These are phyloP conservation scores for Millerozyma acaciae DNA, from an alignment of 805 yeast genomes.

Conservation along the genomic window DNA sequence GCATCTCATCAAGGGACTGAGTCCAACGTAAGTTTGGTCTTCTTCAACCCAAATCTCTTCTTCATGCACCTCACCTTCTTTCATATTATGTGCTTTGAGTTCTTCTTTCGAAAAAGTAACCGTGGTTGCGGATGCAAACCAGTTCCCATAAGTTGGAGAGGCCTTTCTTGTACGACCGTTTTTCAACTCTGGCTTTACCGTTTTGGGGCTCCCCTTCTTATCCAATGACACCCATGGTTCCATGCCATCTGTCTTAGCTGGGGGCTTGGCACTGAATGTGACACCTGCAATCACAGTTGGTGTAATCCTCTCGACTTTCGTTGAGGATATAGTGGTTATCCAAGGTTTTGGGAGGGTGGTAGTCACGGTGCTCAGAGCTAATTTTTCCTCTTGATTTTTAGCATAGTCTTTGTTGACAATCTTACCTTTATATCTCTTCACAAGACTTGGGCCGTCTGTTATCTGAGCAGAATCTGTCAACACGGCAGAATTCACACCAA, in stretches of 20 bases:
- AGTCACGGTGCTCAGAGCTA: conserved; percentile 4
- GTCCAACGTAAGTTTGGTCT: conserved; percentile 64
- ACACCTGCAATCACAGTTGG: conserved; percentile 65
- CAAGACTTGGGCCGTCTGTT: conserved; percentile 10
- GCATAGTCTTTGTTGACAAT: conserved; percentile 28
- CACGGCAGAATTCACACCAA: not conserved
- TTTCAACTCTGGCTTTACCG: conserved; percentile 71
- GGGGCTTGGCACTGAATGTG: conserved; percentile 65
- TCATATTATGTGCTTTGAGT: conserved; percentile 71
- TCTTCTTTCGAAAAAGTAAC: conserved; percentile 54
- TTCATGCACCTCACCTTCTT: conserved; percentile 51
- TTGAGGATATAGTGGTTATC: conserved; percentile 64
- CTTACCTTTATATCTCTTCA: conserved; percentile 26
- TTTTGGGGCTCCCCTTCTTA: conserved; percentile 74
- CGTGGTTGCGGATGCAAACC: conserved; percentile 68
- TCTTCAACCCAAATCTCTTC: conserved; percentile 60
- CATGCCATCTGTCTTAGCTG: conserved; percentile 63
- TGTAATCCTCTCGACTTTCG: conserved; percentile 53
- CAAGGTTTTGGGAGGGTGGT: conserved; percentile 45
- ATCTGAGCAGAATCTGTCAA: conserved; percentile 2
- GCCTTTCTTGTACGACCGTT: conserved; percentile 66
- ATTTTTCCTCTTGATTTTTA: conserved; percentile 11
- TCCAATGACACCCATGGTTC: conserved; percentile 80
- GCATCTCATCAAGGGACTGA: conserved; percentile 81
- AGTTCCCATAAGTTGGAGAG: conserved; percentile 70